Percentiles rank a stretch among this genome's conserved stretches.
These are phyloP conservation scores for Botrytis fragariae DNA, from an alignment of 2,329 filamentous ascomycete species.

Conservation along the genomic window DNA sequence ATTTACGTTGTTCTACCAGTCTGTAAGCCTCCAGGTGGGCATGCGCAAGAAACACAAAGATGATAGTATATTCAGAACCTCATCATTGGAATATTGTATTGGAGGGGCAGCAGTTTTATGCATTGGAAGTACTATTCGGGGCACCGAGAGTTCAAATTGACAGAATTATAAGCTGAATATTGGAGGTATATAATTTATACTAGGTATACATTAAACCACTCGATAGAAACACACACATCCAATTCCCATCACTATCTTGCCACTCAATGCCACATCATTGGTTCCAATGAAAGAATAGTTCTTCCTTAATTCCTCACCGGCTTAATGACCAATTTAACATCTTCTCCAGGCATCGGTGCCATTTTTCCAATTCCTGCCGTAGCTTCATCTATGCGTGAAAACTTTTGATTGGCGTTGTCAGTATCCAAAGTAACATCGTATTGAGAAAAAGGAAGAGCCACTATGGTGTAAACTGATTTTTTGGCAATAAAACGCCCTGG, in stretches of 20 bases:
- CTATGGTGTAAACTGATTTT: neutral
- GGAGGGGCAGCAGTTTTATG: accelerated
- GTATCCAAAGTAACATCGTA: neutral
- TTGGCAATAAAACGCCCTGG: slow-evolving; percentile 14
- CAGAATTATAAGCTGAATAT: neutral
- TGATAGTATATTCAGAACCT: neutral
- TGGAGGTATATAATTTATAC: neutral
- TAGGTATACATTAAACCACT: neutral
- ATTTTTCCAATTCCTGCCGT: neutral
- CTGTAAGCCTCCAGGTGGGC: neutral
- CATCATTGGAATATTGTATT: neutral
- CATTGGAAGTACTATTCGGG: neutral
- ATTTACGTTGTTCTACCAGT: neutral
- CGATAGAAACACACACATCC: neutral
- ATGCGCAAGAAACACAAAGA: accelerated
- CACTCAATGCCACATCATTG: neutral
- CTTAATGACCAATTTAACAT: slow-evolving; percentile 1
- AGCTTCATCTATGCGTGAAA: neutral
- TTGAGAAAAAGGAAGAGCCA: neutral
- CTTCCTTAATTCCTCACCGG: neutral
- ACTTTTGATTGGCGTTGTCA: neutral
- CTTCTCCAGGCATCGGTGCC: neutral
- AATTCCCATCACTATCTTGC: neutral
- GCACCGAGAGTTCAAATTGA: neutral
- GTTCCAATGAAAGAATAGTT: neutral